Percentiles rank a stretch among this genome's conserved stretches.
Conservation (phyloP, 352 stramenopile species). For the Pseudoperonospora humuli region DNA sequence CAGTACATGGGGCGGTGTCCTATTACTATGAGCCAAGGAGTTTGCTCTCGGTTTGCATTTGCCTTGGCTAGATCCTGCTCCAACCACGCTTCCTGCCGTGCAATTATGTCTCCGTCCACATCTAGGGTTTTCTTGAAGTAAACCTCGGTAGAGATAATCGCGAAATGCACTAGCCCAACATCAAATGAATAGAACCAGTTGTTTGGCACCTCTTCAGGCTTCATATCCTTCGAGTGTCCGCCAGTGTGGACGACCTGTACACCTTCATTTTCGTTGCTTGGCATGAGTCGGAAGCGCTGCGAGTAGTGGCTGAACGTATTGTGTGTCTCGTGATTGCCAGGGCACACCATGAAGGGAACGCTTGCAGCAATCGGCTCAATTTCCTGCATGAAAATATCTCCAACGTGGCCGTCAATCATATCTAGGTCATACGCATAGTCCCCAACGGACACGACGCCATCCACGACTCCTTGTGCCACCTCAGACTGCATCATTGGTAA, state of each 20-base stretch:
- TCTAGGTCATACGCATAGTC: constrained; percentile 89
- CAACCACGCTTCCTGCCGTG: constrained; percentile 61
- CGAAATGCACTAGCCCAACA: constrained; percentile 82
- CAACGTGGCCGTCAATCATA: constrained; percentile 64
- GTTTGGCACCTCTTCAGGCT: constrained; percentile 54
- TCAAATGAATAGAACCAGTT: constrained; percentile 89
- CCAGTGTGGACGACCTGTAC: constrained; percentile 38
- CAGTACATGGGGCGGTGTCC: constrained; percentile 87
- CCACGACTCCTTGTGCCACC: constrained; percentile 61
- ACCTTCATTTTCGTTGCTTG: constrained; percentile 64
- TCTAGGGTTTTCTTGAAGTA: constrained; percentile 76
- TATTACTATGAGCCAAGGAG: constrained; percentile 81
- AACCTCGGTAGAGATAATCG: constrained; percentile 82
- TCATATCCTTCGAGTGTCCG: constrained; percentile 19
- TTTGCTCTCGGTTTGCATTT: constrained; percentile 55
- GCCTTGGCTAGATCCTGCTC: constrained; percentile 48
- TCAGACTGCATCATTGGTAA: constrained; percentile 85
- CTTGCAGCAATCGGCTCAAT: constrained; percentile 78
- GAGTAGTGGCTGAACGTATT: constrained; percentile 82
- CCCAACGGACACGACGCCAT: constrained; percentile 79
- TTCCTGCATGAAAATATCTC: constrained; percentile 88
- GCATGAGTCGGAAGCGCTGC: constrained; percentile 80
- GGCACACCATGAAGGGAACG: constrained; percentile 86
- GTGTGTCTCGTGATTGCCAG: constrained; percentile 88
- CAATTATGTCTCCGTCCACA: constrained; percentile 38